Conservation (phyloP, 306 rosid species). For the Casuarina cunninghamiana region DNA sequence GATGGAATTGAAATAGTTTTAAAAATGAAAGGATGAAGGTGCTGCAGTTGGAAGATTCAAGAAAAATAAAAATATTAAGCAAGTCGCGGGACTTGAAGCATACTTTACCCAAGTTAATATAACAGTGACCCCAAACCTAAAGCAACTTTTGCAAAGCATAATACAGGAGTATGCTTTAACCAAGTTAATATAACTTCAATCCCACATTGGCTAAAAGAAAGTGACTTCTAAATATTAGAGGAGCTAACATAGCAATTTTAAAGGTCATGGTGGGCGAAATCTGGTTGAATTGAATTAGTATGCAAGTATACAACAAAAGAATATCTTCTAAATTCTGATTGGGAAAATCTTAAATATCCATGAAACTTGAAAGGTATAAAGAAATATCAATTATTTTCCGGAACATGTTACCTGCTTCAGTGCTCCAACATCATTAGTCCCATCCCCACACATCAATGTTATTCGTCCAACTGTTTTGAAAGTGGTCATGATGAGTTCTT, state of each 20-base stretch:
- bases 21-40: not conserved
- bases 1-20: not conserved
- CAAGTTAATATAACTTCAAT: not conserved
- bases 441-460: slow-evolving; percentile 99
- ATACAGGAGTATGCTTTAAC: not conserved
- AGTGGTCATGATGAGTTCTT: slow-evolving; percentile 96
- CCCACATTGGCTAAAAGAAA: not conserved
- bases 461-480: slow-evolving; percentile 89
- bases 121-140: not conserved
- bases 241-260: not conserved
- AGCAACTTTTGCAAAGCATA: no score
- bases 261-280: not conserved
- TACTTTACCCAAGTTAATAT: not conserved
- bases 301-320: not conserved
- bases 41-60: not conserved
- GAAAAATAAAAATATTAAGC: not conserved
- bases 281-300: not conserved
- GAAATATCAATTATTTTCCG: not conserved
- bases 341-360: slow-evolving; percentile 15
- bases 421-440: slow-evolving; percentile 99
- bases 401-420: slow-evolving; percentile 75
- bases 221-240: not conserved
- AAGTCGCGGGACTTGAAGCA: not conserved
- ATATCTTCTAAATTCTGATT: not conserved
- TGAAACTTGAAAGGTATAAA: slow-evolving; percentile 14